These are phyloP conservation scores for Thalassiosira mediterranea DNA, from an alignment of 352 stramenopile genomes.

Conservation along the genomic window DNA sequence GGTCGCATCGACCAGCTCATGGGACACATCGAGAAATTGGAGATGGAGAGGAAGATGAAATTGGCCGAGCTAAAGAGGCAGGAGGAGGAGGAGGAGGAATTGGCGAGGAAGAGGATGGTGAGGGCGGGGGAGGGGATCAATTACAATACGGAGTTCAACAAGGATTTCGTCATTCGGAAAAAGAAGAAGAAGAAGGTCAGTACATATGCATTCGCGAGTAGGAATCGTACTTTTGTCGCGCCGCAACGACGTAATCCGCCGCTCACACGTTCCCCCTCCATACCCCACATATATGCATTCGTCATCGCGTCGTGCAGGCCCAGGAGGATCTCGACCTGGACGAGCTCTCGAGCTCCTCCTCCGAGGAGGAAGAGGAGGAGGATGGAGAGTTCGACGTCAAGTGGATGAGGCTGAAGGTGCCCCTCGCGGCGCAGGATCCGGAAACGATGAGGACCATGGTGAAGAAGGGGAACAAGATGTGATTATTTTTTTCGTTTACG, in stretches of 20 bases:
- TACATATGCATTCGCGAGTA: neutral
- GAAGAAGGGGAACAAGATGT: constrained; percentile 11
- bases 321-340: constrained; percentile 4
- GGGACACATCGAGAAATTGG: constrained; percentile 8
- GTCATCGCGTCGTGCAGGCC: neutral
- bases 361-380: neutral
- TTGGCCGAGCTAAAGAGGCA: constrained; percentile 4
- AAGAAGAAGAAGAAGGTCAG: constrained; percentile 18
- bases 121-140: constrained; percentile 1
- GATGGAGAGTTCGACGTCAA: constrained; percentile 17
- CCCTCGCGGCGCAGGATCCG: neutral
- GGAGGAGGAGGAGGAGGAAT: constrained; percentile 7
- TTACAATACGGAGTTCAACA: constrained; percentile 8
- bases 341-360: neutral
- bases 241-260: too few relatives aligned
- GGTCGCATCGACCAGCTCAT: constrained; percentile 14
- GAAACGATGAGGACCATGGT: constrained; percentile 8
- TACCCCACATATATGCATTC: too few relatives aligned
- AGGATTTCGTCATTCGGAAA: neutral
- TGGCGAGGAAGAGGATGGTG: constrained; percentile 16
- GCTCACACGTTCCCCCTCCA: too few relatives aligned
- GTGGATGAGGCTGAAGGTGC: constrained; percentile 20
- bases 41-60: constrained; percentile 4
- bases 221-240: too few relatives aligned
- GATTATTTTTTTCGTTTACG: too few relatives aligned